Evolutionary conservation across 2,329 filamentous ascomycete species (phyloP).

Genomic region (Talaromyces sp.): DNA sequence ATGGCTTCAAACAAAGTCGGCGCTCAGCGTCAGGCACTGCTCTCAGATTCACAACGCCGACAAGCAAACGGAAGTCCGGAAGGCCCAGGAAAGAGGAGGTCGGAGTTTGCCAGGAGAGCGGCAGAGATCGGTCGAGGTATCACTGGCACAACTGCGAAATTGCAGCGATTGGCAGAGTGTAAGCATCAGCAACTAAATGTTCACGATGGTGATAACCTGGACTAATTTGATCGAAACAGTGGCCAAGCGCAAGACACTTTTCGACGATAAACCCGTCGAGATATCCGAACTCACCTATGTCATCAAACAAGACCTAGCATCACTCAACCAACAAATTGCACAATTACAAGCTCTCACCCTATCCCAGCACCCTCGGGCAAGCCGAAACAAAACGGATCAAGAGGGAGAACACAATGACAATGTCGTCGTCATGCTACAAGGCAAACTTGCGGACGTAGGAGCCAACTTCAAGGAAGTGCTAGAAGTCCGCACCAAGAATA

Average conservation of each 20-base stretch:
- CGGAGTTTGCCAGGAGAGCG: slow-evolving; percentile 88
- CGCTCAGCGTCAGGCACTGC: slow-evolving; percentile 74
- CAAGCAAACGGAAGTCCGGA: slow-evolving; percentile 60
- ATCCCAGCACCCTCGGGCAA: slow-evolving; percentile 66
- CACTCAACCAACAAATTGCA: slow-evolving; percentile 81
- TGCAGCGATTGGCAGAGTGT: slow-evolving; percentile 88
- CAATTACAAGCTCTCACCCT: slow-evolving; percentile 73
- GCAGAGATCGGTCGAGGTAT: slow-evolving; percentile 91
- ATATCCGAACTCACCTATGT: slow-evolving; percentile 96
- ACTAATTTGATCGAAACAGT: slow-evolving; percentile 48
- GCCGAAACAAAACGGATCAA: slow-evolving; percentile 57
- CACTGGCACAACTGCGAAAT: slow-evolving; percentile 85
- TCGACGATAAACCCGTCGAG: slow-evolving; percentile 93
- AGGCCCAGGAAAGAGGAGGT: slow-evolving; percentile 56
- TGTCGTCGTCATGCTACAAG: slow-evolving; percentile 86
- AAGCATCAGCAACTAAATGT: slow-evolving; percentile 31
- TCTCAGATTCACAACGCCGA: slow-evolving; percentile 64
- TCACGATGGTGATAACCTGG: background rate
- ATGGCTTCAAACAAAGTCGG: slow-evolving; percentile 73
- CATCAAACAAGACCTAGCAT: slow-evolving; percentile 93
- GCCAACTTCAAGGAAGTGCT: slow-evolving; percentile 97
- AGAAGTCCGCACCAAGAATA: slow-evolving; percentile 95
- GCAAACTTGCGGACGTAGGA: slow-evolving; percentile 86
- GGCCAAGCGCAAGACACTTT: slow-evolving; percentile 93
- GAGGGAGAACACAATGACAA: slow-evolving; percentile 98